Evolutionary conservation across 2,329 filamentous ascomycete genomes (phyloP), one percentile per base, ranked within the genome.

Genomic region (Hypomyces rosellus): DNA sequence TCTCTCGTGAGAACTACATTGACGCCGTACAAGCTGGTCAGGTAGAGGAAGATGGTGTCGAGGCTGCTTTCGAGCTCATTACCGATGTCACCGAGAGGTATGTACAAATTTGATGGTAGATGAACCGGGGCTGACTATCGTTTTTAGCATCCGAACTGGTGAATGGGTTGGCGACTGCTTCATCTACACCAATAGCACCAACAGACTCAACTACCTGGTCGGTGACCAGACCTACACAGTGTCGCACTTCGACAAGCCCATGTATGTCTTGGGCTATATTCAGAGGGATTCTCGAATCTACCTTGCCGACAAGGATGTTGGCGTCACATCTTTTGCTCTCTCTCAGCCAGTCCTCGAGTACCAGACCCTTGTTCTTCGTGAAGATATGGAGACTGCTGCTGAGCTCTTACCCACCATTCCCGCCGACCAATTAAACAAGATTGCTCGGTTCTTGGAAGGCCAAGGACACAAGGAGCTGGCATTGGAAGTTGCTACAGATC

Each of bases 121-220:
- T 16, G 16, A 22, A 42, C 7, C 5, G 22, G 5, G 15, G 20
- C 18, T 48, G 38, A 48, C 18, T 1, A 14, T 40, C n/a, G n/a
- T n/a, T 37, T 12, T 49, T 54, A 89, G 85, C 56, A 90, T 97
- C 46, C 87, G 89, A 57, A 96, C 92, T 16, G 93, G 92, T 60
- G 88, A 95, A 73, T 99, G 93, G 93, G 88, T 99, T 51, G 93
- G 93, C 55, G 93, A 99, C 73, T 96, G 92, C 74, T 96, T 99
- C 77, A 91, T 97, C 67, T 99, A 97, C 78, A 96, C 93, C 49
- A 97, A 95, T 77, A 88, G 81, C 68, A 95, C 91, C 9, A 96
- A 97, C 76, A 88, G 93, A 55, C 77, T 99, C 53, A 97, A 97
- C 76, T 97, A 97, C 73, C 82, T 99, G 18, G 92, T 99, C 13